A percentile compares a stretch with the other conserved stretches of the same genome.
These are phyloP conservation scores for cucumber (Cucumis sativus) DNA, from an alignment of 306 rosid genomes.

Conservation along the genomic window Cucumber_9930_V3 NC_026659.2:2293501-2294000, in stretches of 20 bases:
- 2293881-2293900: background rate
- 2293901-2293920: background rate
- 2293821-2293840: background rate
- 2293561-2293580: slow-evolving; percentile 89
- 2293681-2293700: background rate
- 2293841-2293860: background rate
- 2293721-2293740: background rate
- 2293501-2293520: slow-evolving; percentile 96
- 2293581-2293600: slow-evolving; percentile 94
- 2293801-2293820: background rate
- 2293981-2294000: background rate
- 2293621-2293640: slow-evolving; percentile 86
- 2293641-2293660: slow-evolving; percentile 68
- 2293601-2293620: slow-evolving; percentile 97
- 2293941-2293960: background rate
- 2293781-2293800: background rate
- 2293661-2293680: background rate
- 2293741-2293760: background rate
- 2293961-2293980: background rate
- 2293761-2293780: background rate
- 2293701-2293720: background rate
- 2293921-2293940: background rate
- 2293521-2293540: slow-evolving; percentile 97
- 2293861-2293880: background rate
- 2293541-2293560: slow-evolving; percentile 92